phyloP scores from a whole-genome alignment of 2,329 filamentous ascomycete genomes.

The Clathrospora elynae region DNA sequence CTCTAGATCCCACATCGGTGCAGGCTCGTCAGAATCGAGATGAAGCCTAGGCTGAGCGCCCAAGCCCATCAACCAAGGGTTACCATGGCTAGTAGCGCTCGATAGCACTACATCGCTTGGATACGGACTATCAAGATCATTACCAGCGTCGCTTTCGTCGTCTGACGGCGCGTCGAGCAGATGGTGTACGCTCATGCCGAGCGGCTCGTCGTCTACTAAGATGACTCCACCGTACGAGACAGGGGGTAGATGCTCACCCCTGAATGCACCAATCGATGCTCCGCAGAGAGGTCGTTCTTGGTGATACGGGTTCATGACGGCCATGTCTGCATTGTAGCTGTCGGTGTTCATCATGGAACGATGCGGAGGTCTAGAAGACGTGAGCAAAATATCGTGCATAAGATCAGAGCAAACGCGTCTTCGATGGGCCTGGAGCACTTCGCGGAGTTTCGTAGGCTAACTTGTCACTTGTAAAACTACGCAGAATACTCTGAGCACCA shows the following conservation, averaged over 20 bases:
- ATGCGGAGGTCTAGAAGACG: constrained; percentile 35
- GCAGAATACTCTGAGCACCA: background rate
- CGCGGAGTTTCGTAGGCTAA: too few species aligned
- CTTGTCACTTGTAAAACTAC: too few species aligned
- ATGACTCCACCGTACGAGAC: constrained; percentile 91
- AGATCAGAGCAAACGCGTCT: too few species aligned
- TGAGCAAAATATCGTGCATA: too few species aligned
- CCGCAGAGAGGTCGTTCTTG: constrained; percentile 81
- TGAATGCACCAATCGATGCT: constrained; percentile 90
- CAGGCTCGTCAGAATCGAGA: constrained; percentile 33
- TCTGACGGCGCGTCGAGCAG: constrained; percentile 75
- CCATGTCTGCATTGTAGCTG: constrained; percentile 44
- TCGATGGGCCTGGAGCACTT: too few species aligned
- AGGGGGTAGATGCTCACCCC: constrained; percentile 82
- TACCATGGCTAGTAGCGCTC: constrained; percentile 45
- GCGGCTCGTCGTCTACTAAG: constrained; percentile 79
- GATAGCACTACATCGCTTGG: constrained; percentile 49
- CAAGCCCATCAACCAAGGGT: constrained; percentile 47
- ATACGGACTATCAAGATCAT: constrained; percentile 39
- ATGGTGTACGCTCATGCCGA: constrained; percentile 96
- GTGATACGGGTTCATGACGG: constrained; percentile 71
- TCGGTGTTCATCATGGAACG: constrained; percentile 50
- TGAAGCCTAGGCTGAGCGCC: constrained; percentile 44
- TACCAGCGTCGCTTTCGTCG: constrained; percentile 55
- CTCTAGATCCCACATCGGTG: constrained; percentile 51